Evolutionary conservation across 2,329 filamentous ascomycete genomes (phyloP).

Genomic region (Beauveria varroae): DNA sequence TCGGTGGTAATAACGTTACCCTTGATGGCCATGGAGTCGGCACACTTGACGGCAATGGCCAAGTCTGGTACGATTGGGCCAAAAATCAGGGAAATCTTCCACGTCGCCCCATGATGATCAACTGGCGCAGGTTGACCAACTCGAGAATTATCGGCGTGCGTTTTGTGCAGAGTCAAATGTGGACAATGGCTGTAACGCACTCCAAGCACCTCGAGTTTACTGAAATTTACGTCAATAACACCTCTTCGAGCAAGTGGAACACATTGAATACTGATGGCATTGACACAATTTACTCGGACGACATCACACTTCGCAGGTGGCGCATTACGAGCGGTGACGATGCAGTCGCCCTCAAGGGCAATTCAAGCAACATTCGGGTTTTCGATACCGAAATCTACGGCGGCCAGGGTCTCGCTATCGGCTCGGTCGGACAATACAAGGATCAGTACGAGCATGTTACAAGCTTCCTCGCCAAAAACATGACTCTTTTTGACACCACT

Average conservation of each 20-base stretch:
- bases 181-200: slow-evolving; percentile 47
- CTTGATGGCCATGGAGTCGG: slow-evolving; percentile 43
- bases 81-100: slow-evolving; percentile 36
- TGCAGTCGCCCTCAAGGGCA: slow-evolving; percentile 46
- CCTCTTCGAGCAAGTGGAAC: slow-evolving; percentile 24
- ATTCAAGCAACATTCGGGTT: slow-evolving; percentile 46
- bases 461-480: slow-evolving; percentile 39
- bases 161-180: slow-evolving; percentile 54
- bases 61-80: slow-evolving; percentile 50
- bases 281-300: slow-evolving; percentile 45
- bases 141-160: slow-evolving; percentile 39
- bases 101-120: slow-evolving; percentile 45
- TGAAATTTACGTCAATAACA: slow-evolving; percentile 47
- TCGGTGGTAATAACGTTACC: slow-evolving; percentile 44
- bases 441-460: slow-evolving; percentile 40
- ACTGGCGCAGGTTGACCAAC: slow-evolving; percentile 35
- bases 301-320: slow-evolving; percentile 45
- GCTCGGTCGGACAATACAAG: slow-evolving; percentile 49
- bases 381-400: slow-evolving; percentile 40
- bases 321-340: slow-evolving; percentile 45
- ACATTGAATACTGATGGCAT: slow-evolving; percentile 35
- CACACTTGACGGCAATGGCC: slow-evolving; percentile 51
- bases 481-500: slow-evolving; percentile 36
- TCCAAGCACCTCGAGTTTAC: slow-evolving; percentile 38
- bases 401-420: slow-evolving; percentile 48